Evolutionary conservation across 768 basidiomycete genomes (phyloP).

Genomic region (Mycena haematopus): DNA sequence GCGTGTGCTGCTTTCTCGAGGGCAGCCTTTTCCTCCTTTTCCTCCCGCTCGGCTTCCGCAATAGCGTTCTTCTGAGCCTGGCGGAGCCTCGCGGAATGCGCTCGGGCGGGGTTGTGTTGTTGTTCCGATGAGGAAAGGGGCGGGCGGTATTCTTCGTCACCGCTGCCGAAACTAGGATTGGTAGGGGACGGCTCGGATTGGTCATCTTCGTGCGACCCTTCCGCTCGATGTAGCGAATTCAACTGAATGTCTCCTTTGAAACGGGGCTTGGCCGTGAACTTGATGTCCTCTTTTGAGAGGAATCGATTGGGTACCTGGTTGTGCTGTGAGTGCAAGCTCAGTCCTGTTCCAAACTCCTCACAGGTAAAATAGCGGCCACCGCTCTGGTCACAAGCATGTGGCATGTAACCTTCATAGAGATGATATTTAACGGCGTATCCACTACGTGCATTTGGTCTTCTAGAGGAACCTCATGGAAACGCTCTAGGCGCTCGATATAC

Average conservation of each 20-base stretch:
- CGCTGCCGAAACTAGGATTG: neutral
- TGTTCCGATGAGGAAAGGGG: neutral
- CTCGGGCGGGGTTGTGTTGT: neutral
- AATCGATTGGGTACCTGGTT: conserved; percentile 9
- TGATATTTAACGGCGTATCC: neutral
- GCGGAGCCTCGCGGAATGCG: conserved; percentile 4
- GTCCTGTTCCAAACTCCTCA: conserved; percentile 10
- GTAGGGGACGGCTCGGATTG: neutral
- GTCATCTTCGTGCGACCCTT: neutral
- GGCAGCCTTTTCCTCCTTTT: neutral
- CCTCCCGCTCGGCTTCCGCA: neutral
- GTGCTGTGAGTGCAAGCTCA: conserved; percentile 8
- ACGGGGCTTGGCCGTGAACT: neutral
- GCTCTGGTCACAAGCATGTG: neutral
- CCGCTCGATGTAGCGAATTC: neutral
- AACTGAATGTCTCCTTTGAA: neutral
- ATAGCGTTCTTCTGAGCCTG: neutral
- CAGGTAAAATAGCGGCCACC: neutral
- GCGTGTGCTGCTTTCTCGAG: neutral
- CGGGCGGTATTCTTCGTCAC: neutral
- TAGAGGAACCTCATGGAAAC: neutral
- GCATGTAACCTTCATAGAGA: neutral
- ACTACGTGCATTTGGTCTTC: neutral
- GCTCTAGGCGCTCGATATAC: conserved; percentile 1
- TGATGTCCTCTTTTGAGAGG: conserved; percentile 4